Evolutionary conservation across 2,329 filamentous ascomycete genomes (phyloP), one percentile per base, ranked within the genome.

Genomic region (Graphiopsis chlorocephala): DNA sequence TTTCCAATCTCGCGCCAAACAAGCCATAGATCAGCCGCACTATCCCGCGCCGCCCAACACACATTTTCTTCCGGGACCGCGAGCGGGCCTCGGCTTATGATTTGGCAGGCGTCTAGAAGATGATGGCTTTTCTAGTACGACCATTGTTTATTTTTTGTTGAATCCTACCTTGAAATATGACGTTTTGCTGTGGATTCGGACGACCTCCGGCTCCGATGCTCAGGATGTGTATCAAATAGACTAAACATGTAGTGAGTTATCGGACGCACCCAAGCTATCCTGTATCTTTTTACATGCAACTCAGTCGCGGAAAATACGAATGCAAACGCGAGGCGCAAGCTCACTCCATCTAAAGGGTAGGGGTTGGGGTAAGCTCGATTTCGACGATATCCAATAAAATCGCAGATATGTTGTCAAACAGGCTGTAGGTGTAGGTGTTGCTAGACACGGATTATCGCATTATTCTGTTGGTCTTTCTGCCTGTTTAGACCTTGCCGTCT

Each of bases 11-110:
- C 17, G 35, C 57, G 28, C 33, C 35, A 26, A 29, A 23, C 29
- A 14, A 17, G 31, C 55, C 55, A 26, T 17, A 42, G 35, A 45
- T 59, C 57, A 47, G 57, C 57, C 57, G 57, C 57, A 23, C 57
- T 45, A 29, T 47, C 35, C 58, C 58, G 50, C 50, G 50, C 50
- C 50, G 58, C 58, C 58, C 58, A 61, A 61, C 58, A 45, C 23
- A 20, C 26, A 53, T 53, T 53, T 60, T 60, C 57, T 60, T 26
- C 26, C 26, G 31, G 55, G 20, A 23, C 55, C 45, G 28, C 58
- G 58, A 23, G 29, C n/a, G 33, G 33, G 50, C 50, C 50, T 53
- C 50, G 50, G 50, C 50, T 53, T 10, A 53, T 11, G 6, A 10
- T 53, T n/a, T n/a, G 31, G 38, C 38, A 45, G 29, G 20, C 38